A percentile compares a stretch with the other conserved stretches of the same genome.
phyloP scores from a whole-genome alignment of 163 green algal species.

The Scenedesmus sp. region DNA sequence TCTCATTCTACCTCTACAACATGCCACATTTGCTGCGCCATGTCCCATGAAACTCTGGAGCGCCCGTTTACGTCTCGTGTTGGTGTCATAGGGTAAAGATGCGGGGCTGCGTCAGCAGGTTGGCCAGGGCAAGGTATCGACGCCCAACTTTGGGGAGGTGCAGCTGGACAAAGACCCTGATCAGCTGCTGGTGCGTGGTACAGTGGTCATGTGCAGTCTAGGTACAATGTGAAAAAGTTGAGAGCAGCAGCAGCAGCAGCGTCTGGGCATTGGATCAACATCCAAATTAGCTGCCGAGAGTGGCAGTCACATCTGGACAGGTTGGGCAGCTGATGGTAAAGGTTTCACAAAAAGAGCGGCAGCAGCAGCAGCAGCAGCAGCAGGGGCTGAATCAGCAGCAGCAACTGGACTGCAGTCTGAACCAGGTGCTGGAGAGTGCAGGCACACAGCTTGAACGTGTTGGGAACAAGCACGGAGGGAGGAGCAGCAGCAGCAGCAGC shows the following conservation, averaged over 20 bases:
- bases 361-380: neutral
- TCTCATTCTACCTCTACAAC: neutral
- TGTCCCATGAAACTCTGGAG: too few relatives aligned
- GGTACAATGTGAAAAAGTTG: too few relatives aligned
- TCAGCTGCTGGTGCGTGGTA: slow-evolving; percentile 64
- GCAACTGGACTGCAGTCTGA: neutral
- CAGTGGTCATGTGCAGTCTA: too few relatives aligned
- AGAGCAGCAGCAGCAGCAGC: too few relatives aligned
- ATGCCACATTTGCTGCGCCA: neutral
- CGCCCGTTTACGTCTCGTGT: neutral
- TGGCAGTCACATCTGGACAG: too few relatives aligned
- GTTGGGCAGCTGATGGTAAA: neutral
- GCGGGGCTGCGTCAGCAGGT: slow-evolving; percentile 70
- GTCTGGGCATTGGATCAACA: neutral
- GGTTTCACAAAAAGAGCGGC: neutral
- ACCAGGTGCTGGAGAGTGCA: neutral
- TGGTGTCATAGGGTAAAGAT: slow-evolving; percentile 61
- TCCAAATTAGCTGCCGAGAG: too few relatives aligned
- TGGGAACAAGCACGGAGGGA: too few relatives aligned
- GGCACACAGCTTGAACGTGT: too few relatives aligned
- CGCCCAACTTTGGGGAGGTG: slow-evolving; percentile 66
- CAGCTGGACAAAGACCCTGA: slow-evolving; percentile 78
- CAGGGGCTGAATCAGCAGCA: neutral
- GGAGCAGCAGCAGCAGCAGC: neutral
- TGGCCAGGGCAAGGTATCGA: slow-evolving; percentile 61